phyloP scores from a whole-genome alignment of 768 basidiomycete genomes.

The Phlebiopsis flavidoalba region DNA sequence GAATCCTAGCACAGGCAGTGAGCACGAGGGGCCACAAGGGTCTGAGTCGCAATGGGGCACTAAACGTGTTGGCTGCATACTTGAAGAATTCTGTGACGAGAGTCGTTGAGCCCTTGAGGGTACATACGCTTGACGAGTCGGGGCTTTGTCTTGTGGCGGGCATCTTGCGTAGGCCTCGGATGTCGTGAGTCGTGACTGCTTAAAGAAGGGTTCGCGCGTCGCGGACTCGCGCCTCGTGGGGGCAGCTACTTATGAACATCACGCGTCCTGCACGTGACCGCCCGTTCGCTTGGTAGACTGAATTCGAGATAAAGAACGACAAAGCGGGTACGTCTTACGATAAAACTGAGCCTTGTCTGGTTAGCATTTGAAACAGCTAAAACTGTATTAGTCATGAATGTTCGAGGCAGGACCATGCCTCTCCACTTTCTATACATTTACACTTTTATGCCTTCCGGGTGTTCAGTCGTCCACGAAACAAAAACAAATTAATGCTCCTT shows the following conservation, averaged over 20 bases:
- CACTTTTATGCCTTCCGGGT: background rate
- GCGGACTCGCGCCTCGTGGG: background rate
- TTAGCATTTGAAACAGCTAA: background rate
- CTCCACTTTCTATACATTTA: background rate
- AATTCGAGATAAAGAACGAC: no score
- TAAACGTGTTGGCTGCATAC: slow-evolving; percentile 95
- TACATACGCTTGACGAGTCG: slow-evolving; percentile 69
- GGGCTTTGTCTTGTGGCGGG: slow-evolving; percentile 40
- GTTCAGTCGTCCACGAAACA: background rate
- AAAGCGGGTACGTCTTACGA: background rate
- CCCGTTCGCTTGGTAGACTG: background rate
- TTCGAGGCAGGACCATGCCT: background rate
- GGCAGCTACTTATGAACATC: background rate
- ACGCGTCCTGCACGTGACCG: slow-evolving; percentile 13
- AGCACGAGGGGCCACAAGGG: slow-evolving; percentile 6
- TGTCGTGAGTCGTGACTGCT: background rate
- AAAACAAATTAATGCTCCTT: background rate
- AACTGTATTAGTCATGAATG: background rate
- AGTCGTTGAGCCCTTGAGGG: slow-evolving; percentile 90
- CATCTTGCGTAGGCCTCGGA: slow-evolving; percentile 22
- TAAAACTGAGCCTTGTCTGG: background rate
- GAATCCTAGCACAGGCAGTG: slow-evolving; percentile 50
- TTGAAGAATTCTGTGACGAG: slow-evolving; percentile 99
- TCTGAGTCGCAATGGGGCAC: slow-evolving; percentile 27
- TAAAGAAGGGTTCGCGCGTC: background rate